Conservation (phyloP, 805 yeast genomes). For the Pichia californica region DNA sequence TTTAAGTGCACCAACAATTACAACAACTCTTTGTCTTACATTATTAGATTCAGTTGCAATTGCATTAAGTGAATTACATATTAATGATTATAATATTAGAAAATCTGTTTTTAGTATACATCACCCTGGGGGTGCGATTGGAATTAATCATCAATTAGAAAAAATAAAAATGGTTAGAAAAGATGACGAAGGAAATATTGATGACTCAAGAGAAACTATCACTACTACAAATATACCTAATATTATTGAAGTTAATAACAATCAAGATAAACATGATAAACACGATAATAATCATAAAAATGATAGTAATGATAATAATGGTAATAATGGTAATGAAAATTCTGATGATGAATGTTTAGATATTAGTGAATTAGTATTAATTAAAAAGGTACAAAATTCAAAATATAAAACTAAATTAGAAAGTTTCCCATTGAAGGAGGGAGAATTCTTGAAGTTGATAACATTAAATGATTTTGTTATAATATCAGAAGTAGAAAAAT, state of each 20-base stretch:
- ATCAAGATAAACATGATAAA: background rate
- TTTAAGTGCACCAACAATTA: constrained; percentile 79
- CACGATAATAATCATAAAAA: background rate
- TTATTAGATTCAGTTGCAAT: constrained; percentile 75
- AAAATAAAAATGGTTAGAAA: too few relatives aligned
- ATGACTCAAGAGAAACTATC: too few relatives aligned
- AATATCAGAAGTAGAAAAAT: background rate
- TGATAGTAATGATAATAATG: background rate
- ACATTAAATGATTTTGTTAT: constrained; percentile 32
- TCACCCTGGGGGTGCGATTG: constrained; percentile 93
- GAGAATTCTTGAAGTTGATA: constrained; percentile 30
- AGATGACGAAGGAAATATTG: too few relatives aligned
- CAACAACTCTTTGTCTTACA: constrained; percentile 70
- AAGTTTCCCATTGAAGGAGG: constrained; percentile 26
- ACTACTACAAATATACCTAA: too few relatives aligned
- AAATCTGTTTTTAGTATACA: constrained; percentile 54
- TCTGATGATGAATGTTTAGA: constrained; percentile 2
- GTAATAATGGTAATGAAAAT: background rate
- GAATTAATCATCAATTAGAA: constrained; percentile 32
- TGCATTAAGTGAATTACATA: constrained; percentile 63
- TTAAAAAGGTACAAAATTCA: constrained; percentile 20
- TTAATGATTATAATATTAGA: constrained; percentile 48
- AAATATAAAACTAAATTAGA: constrained; percentile 21
- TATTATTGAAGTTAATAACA: too few relatives aligned
- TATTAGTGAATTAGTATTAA: constrained; percentile 12